phyloP scores from a whole-genome alignment of 495 filamentous ascomycete genomes.

The Lineolata rhizophorae region DNA sequence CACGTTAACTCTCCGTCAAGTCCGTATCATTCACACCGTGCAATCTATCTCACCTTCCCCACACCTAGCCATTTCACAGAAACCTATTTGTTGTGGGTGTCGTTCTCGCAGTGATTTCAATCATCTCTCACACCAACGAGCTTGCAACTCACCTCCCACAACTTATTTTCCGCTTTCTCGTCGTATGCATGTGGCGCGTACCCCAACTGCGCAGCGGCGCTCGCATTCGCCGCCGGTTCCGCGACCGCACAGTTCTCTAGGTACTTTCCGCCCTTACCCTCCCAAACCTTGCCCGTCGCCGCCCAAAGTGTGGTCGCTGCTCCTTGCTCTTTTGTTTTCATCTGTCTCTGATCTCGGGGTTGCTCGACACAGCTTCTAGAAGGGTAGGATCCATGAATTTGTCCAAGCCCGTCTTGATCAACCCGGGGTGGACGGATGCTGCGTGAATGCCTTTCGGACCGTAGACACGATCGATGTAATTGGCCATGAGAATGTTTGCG shows the following conservation, averaged over 20 bases:
- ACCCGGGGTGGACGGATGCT: conserved; percentile 8
- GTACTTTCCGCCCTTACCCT: conserved; percentile 21
- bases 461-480: conserved; percentile 12
- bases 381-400: conserved; percentile 10
- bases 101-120: no score
- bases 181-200: conserved; percentile 9
- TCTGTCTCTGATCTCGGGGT: conserved; percentile 1
- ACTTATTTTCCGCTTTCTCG: conserved; percentile 7
- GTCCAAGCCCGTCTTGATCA: conserved; percentile 7
- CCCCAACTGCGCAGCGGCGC: conserved; percentile 1
- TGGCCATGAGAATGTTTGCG: conserved; percentile 14
- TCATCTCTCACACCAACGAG: conserved; percentile 8
- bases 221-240: conserved; percentile 6
- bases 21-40: no score
- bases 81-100: no score
- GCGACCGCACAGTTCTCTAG: conserved; percentile 18
- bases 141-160: conserved; percentile 7
- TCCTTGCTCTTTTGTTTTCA: conserved; percentile 12
- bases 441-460: conserved; percentile 6
- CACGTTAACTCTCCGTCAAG: no score
- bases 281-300: conserved; percentile 18
- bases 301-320: conserved; percentile 23
- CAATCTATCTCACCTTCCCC: no score
- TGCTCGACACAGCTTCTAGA: conserved; percentile 6
- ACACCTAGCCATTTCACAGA: no score